phyloP scores from a whole-genome alignment of 139 green algal species.

The Chlorella ohadii region DNA sequence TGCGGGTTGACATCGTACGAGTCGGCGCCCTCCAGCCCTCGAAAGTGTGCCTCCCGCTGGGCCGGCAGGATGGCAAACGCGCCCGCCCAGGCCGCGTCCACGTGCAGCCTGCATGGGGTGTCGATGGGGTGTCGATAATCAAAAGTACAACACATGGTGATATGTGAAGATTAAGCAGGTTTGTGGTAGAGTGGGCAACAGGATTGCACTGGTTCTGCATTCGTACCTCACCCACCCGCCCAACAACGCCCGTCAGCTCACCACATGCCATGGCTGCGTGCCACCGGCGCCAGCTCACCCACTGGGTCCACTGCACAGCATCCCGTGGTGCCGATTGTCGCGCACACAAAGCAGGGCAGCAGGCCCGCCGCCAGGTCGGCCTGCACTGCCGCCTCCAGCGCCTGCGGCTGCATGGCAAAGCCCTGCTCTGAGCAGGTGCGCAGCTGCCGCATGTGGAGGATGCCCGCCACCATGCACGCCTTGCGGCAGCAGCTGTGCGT shows the following conservation, averaged over 20 bases:
- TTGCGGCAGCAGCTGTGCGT: conserved; percentile 62
- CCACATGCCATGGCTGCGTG: conserved; percentile 36
- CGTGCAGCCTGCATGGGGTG: conserved; percentile 68
- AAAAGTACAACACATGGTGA: too few relatives aligned
- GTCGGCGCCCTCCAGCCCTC: conserved; percentile 64
- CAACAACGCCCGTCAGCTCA: too few relatives aligned
- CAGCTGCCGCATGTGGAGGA: conserved; percentile 70
- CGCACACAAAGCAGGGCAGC: conserved; percentile 76
- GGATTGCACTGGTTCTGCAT: too few relatives aligned
- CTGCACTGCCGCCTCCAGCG: conserved; percentile 58
- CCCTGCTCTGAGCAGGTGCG: conserved; percentile 41
- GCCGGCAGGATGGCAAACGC: conserved; percentile 69
- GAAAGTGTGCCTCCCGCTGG: conserved; percentile 58
- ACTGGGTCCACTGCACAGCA: conserved; percentile 80
- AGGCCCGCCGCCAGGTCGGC: conserved; percentile 69
- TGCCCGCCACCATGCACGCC: conserved; percentile 79
- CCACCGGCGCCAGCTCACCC: conserved; percentile 39
- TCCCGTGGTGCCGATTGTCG: conserved; percentile 84
- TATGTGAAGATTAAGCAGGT: too few relatives aligned
- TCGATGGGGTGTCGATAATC: too few relatives aligned
- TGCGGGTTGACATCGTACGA: conserved; percentile 78
- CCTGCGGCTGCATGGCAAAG: conserved; percentile 65
- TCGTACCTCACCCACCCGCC: too few relatives aligned
- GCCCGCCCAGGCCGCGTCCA: conserved; percentile 89
- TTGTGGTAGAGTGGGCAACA: too few relatives aligned